These are phyloP conservation scores for Senna siamea DNA, from an alignment of 306 rosid species.

Conservation along the genomic window DNA sequence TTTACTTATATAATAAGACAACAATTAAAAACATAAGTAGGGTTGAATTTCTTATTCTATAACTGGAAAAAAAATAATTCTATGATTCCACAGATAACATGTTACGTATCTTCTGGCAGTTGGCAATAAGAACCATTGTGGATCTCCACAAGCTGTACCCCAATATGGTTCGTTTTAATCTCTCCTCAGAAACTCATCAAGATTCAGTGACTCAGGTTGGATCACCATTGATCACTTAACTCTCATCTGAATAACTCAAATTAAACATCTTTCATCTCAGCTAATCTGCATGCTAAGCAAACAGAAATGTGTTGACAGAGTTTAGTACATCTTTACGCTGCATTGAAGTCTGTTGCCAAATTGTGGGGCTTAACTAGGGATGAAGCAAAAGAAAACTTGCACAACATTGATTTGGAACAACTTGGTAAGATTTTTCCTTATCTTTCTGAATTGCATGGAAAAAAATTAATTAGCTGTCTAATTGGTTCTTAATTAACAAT, in stretches of 20 bases:
- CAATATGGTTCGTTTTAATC: slow-evolving; percentile 28
- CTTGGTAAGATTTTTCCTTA: slow-evolving; percentile 27
- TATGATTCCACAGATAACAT: not conserved
- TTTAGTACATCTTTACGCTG: slow-evolving; percentile 35
- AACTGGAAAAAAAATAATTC: not conserved
- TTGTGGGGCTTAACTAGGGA: slow-evolving; percentile 42
- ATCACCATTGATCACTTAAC: not conserved
- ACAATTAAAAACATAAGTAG: not conserved
- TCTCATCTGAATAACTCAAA: not conserved
- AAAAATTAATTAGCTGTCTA: not conserved
- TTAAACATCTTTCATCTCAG: not conserved
- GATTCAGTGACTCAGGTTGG: slow-evolving; percentile 43
- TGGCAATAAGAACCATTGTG: slow-evolving; percentile 19
- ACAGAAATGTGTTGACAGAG: slow-evolving; percentile 24
- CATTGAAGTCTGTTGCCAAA: slow-evolving; percentile 36
- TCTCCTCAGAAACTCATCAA: slow-evolving; percentile 3
- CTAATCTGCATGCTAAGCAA: not conserved
- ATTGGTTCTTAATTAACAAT: not conserved
- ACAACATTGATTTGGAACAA: slow-evolving; percentile 30
- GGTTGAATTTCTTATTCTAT: slow-evolving; percentile 6
- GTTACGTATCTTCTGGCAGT: slow-evolving; percentile 31
- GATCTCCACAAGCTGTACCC: slow-evolving; percentile 46
- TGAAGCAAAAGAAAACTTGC: slow-evolving; percentile 26
- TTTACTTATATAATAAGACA: not conserved
- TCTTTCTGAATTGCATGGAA: not conserved